Conservation (phyloP, 2,329 filamentous ascomycete genomes). For the Fusarium sp. region DNA sequence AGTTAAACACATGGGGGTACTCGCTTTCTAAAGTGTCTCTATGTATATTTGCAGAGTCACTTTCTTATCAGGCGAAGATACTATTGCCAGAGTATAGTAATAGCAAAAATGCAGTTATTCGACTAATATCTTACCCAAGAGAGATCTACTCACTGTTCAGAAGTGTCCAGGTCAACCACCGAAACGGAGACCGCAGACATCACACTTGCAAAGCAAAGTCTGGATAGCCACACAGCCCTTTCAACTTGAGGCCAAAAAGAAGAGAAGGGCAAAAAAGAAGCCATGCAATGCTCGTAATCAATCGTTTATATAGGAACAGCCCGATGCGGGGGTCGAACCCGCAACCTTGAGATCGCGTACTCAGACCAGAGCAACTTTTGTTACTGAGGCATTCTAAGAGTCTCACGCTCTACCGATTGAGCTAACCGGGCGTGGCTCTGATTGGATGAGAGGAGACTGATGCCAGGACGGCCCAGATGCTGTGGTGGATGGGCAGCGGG, state of each 20-base stretch:
- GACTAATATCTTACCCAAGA: not conserved
- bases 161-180: not conserved
- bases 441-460: not conserved
- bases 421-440: conserved; percentile 41
- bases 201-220: not conserved
- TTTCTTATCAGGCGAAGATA: not conserved
- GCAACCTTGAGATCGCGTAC: conserved; percentile 62
- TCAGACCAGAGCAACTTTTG: not conserved
- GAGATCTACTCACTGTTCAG: not conserved
- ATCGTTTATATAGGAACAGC: conserved; percentile 29
- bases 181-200: not conserved
- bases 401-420: conserved; percentile 71
- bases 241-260: not conserved
- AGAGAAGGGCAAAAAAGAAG: not conserved
- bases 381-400: conserved; percentile 57
- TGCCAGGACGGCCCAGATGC: not conserved
- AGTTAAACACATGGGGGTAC: not conserved
- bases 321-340: conserved; percentile 63
- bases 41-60: not conserved
- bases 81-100: not conserved
- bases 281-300: not conserved
- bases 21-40: not conserved
- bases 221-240: not conserved
- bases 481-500: not conserved
- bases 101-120: too few species aligned